Base-by-base conservation (phyloP, 805 yeast species). In the Ogataea trehaloabstinens region DNA sequence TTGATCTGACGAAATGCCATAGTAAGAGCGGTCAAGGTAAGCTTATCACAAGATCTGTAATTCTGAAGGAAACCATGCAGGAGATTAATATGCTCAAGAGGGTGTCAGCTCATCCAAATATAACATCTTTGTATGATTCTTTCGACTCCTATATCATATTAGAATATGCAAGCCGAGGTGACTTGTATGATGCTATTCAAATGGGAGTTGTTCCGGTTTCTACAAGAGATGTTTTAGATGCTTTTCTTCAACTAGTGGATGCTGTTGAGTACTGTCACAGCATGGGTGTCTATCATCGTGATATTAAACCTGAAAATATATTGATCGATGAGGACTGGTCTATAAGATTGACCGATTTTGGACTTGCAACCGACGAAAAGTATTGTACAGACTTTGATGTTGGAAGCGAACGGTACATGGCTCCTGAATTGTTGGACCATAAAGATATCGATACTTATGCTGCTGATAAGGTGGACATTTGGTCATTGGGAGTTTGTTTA, bases 361-460 rank as follows among this genome's bases (percentile, higher is more conserved):
- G 82, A 2, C 63, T 76, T 46, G 80, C 82, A 2, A 74, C 82
- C 4, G 74, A 75, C 21, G 58, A 63, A 22, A 66, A 67, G 33
- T 62, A 66, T 32, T 80, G 86, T 51, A 64, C 76, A 24, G 89
- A 87, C 54, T 85, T 88, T 58, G 95, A 86, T 45, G 85, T 87
- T 42, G 96, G 96, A 18, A 78, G 87, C 38, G 95, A 87, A 63
- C 72, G 95, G 45, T 89, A 89, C 62, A 89, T 89, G 97, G 95
- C 96, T 0, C 97, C 97, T 1, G 97, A 89, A 57, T 64, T 88
- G 41, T 82, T 88, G 56, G 95, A 88, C 38, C 55, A 58, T 41
- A 49, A 60, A 11, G 64, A 66, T 28, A 64, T 78, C 34, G 76
- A 75, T 24, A 67, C 71, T 30, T 90, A 89, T 59, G 84, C 83